A percentile compares a stretch with the other conserved stretches of the same genome.
These are phyloP conservation scores for Chlorella sp. DNA, from an alignment of 139 green algal genomes.

Conservation along the genomic window DNA sequence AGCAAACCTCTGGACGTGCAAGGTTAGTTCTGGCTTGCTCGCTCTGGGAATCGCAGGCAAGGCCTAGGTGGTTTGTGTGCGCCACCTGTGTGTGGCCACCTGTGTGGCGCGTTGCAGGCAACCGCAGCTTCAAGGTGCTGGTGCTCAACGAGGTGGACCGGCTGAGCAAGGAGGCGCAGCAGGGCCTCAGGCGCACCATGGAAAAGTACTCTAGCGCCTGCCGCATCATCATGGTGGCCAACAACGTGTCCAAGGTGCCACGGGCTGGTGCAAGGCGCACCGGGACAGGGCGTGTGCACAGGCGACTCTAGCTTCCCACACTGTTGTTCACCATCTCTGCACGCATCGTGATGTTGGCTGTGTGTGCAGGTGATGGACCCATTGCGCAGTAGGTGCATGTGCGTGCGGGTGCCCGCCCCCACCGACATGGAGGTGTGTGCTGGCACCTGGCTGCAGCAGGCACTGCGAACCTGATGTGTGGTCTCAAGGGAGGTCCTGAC, in stretches of 20 bases:
- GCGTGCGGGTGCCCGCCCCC: slow-evolving; percentile 79
- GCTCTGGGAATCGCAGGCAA: no score
- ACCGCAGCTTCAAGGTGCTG: slow-evolving; percentile 81
- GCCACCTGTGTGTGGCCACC: no score
- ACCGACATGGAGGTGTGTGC: slow-evolving; percentile 40
- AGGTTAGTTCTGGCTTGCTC: no score
- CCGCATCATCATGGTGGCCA: slow-evolving; percentile 82
- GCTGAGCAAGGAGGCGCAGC: slow-evolving; percentile 84
- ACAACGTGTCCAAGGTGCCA: slow-evolving; percentile 78
- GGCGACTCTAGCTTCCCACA: neutral
- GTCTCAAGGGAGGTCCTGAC: no score
- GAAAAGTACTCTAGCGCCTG: slow-evolving; percentile 94
- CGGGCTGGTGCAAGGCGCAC: neutral
- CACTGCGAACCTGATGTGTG: no score
- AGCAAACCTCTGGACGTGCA: slow-evolving; percentile 69
- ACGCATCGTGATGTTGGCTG: neutral
- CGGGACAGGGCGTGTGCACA: neutral
- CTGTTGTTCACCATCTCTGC: no score
- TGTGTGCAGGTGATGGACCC: slow-evolving; percentile 81
- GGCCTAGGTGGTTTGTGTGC: no score
- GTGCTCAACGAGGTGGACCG: slow-evolving; percentile 94
- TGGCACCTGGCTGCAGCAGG: no score
- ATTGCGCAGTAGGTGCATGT: slow-evolving; percentile 87
- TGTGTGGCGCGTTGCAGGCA: no score
- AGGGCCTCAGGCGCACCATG: slow-evolving; percentile 93